A percentile compares a stretch with the other conserved stretches of the same genome.
Conservation (phyloP, 2,329 filamentous ascomycete species). For the Claviceps capensis region DNA sequence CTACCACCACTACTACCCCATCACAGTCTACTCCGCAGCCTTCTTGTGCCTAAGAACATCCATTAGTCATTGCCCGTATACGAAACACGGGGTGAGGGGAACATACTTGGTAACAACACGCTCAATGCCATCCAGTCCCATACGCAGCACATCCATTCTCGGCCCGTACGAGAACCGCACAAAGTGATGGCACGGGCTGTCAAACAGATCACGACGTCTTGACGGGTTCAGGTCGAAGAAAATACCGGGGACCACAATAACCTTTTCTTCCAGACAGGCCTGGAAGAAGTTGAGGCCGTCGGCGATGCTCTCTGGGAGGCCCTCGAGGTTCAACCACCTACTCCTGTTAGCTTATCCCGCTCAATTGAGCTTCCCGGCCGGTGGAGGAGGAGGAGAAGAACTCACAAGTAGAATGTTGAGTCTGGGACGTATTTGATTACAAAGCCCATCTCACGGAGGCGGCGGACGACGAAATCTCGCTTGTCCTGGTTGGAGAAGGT, state of each 20-base stretch:
- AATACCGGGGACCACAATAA: slow-evolving; percentile 92
- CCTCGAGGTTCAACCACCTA: slow-evolving; percentile 46
- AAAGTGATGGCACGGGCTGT: slow-evolving; percentile 88
- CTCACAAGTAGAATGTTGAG: slow-evolving; percentile 85
- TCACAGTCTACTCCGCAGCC: slow-evolving; percentile 4
- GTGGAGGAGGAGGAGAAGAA: not conserved
- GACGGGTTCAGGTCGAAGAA: slow-evolving; percentile 96
- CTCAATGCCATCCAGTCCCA: slow-evolving; percentile 75
- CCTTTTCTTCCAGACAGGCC: slow-evolving; percentile 82
- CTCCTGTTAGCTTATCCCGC: not conserved
- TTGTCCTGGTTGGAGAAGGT: slow-evolving; percentile 43
- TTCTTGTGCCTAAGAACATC: slow-evolving; percentile 10
- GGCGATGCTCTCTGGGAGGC: slow-evolving; percentile 65
- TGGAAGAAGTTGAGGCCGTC: slow-evolving; percentile 97
- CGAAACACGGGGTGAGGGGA: not conserved
- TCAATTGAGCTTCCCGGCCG: not conserved
- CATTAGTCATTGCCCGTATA: slow-evolving; percentile 2
- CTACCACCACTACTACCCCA: not conserved
- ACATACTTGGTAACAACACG: slow-evolving; percentile 59
- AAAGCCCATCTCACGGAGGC: slow-evolving; percentile 79
- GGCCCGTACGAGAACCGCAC: slow-evolving; percentile 77
- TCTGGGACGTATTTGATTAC: slow-evolving; percentile 71
- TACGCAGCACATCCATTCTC: slow-evolving; percentile 63
- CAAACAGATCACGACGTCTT: slow-evolving; percentile 79
- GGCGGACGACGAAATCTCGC: slow-evolving; percentile 76